phyloP scores from a whole-genome alignment of 208 protist genomes.

The Trichomonas gallinae region DNA sequence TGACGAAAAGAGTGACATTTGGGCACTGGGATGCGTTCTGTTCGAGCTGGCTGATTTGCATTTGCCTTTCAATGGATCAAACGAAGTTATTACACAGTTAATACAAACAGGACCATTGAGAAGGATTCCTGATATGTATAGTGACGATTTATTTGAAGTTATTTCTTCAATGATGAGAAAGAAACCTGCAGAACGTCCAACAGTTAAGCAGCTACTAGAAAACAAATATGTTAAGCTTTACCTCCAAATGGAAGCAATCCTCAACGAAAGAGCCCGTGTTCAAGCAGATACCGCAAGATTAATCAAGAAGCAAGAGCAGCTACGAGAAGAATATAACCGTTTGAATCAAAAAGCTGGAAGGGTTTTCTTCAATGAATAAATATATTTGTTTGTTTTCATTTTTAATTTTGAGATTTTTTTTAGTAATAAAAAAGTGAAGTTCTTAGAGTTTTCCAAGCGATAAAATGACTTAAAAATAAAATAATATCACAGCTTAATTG shows the following conservation, averaged over 20 bases:
- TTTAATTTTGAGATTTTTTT: not conserved
- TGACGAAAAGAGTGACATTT: conserved; percentile 44
- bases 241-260: not conserved
- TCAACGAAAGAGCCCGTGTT: not conserved
- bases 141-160: not conserved
- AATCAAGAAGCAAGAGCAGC: not conserved
- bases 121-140: not conserved
- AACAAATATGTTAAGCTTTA: not conserved
- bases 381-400: not conserved
- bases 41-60: conserved; percentile 42
- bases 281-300: not conserved
- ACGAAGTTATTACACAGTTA: not conserved
- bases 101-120: not conserved
- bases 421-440: too few relatives aligned
- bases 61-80: conserved; percentile 36
- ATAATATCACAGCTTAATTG: too few relatives aligned
- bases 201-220: not conserved
- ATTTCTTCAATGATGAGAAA: not conserved
- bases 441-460: too few relatives aligned
- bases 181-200: not conserved
- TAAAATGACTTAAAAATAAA: too few relatives aligned
- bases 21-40: conserved; percentile 48
- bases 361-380: not conserved
- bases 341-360: not conserved
- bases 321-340: not conserved